Evolutionary conservation across 1,284 basidiomycete species (phyloP).

Genomic region (Cutaneotrichosporon cutaneum): DNA sequence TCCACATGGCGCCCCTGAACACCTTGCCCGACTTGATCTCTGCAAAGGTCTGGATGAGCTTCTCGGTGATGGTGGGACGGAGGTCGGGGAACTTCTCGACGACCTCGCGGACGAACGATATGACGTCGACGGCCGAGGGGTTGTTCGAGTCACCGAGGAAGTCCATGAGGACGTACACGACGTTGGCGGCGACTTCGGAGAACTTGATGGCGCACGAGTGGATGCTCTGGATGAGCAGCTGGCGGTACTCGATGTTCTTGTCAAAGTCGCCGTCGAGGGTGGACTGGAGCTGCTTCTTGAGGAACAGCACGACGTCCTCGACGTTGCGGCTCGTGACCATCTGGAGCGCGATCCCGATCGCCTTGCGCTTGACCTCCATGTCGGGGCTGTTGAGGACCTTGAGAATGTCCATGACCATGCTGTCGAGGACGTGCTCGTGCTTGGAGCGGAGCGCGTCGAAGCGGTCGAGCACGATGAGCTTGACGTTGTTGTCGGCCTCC

Average conservation of each 20-base stretch:
- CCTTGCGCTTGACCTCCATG: constrained; percentile 94
- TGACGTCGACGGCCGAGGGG: constrained; percentile 91
- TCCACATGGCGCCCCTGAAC: constrained; percentile 95
- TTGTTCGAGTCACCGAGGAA: constrained; percentile 97
- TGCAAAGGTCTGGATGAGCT: constrained; percentile 76
- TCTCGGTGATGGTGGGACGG: constrained; percentile 78
- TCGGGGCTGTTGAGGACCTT: constrained; percentile 78
- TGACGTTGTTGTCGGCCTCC: constrained; percentile 99
- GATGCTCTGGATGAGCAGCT: constrained; percentile 95
- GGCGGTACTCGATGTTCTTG: constrained; percentile 89
- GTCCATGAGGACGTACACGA: constrained; percentile 96
- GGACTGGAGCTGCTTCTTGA: constrained; percentile 96
- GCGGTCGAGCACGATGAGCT: constrained; percentile 94
- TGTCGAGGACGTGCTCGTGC: constrained; percentile 88
- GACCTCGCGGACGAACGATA: constrained; percentile 93
- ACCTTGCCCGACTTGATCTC: constrained; percentile 98
- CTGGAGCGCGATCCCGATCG: constrained; percentile 82
- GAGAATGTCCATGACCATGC: constrained; percentile 93
- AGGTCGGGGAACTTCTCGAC: constrained; percentile 96
- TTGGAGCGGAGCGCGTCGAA: constrained; percentile 79
- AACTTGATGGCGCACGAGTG: constrained; percentile 96
- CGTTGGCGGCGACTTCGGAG: constrained; percentile 95
- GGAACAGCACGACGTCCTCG: constrained; percentile 93
- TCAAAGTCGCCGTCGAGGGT: constrained; percentile 77
- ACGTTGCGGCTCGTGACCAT: constrained; percentile 95